Percentiles rank a stretch among this genome's conserved stretches.
phyloP scores from a whole-genome alignment of 164 flowering plant species.

The Vitis amurensis region DNA sequence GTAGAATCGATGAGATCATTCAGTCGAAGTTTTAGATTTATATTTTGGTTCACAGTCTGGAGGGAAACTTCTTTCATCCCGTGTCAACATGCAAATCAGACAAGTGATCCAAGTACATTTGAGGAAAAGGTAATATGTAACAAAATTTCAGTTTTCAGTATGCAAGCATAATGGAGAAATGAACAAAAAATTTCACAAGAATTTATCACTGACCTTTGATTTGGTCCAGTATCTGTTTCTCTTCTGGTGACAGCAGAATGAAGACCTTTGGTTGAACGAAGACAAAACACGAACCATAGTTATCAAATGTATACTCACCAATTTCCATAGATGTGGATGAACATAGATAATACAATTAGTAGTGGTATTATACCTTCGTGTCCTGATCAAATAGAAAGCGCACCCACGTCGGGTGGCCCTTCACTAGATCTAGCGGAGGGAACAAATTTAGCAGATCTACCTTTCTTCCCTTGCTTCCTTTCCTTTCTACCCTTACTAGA shows the following conservation, averaged over 20 bases:
- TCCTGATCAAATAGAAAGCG: constrained; percentile 57
- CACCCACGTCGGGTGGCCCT: constrained; percentile 67
- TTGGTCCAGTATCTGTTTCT: no score
- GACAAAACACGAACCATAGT: not conserved
- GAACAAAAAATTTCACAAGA: not conserved
- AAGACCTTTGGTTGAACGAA: not conserved
- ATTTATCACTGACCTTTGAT: constrained; percentile 1
- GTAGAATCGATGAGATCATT: not conserved
- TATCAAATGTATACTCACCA: not conserved
- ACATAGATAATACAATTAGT: not conserved
- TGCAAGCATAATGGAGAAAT: not conserved
- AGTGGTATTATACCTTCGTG: not conserved
- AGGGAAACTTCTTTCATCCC: not conserved
- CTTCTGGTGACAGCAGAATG: not conserved
- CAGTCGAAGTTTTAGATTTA: not conserved
- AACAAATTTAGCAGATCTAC: constrained; percentile 22
- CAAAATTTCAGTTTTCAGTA: not conserved
- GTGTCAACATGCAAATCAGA: not conserved
- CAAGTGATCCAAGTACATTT: not conserved
- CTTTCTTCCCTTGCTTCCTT: constrained; percentile 49
- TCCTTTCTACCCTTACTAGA: constrained; percentile 46
- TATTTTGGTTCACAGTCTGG: not conserved
- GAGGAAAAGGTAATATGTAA: not conserved
- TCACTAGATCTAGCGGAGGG: constrained; percentile 30
- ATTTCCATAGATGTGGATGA: not conserved